phyloP scores from a whole-genome alignment of 2,329 filamentous ascomycete species.

The Aspergillus sp. region DNA sequence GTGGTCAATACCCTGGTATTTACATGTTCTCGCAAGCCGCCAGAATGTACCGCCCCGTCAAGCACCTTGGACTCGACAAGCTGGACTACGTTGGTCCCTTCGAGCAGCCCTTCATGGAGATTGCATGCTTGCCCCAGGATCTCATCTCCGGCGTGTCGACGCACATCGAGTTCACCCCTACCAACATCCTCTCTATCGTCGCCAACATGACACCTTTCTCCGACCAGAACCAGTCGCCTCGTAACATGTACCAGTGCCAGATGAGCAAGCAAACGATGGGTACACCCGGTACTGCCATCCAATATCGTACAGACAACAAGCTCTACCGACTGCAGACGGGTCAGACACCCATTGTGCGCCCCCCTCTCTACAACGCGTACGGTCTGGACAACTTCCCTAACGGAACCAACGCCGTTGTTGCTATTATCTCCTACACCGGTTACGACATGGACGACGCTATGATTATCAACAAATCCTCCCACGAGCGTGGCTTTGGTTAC shows the following conservation, averaged over 20 bases:
- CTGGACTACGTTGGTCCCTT: constrained; percentile 88
- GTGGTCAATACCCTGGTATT: constrained; percentile 93
- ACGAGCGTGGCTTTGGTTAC: constrained; percentile 93
- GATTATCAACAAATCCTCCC: constrained; percentile 97
- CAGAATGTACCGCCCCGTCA: constrained; percentile 87
- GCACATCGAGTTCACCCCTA: constrained; percentile 91
- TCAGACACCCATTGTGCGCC: constrained; percentile 89
- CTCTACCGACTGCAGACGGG: constrained; percentile 91
- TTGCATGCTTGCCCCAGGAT: constrained; percentile 86
- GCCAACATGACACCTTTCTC: constrained; percentile 99
- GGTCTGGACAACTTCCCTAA: constrained; percentile 98
- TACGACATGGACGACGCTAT: constrained; percentile 99
- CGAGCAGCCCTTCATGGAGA: constrained; percentile 98
- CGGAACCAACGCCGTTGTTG: constrained; percentile 91
- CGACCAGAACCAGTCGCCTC: constrained; percentile 95
- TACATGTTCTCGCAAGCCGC: constrained; percentile 88
- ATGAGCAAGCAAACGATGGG: constrained; percentile 99
- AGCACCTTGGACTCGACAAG: constrained; percentile 83
- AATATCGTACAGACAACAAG: constrained; percentile 95
- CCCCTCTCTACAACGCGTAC: constrained; percentile 92
- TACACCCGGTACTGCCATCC: constrained; percentile 81
- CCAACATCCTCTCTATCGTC: constrained; percentile 94
- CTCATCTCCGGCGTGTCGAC: constrained; percentile 85
- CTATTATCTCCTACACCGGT: constrained; percentile 96
- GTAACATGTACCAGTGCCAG: constrained; percentile 99